Base-by-base conservation (phyloP, 2,329 filamentous ascomycete species). In the Monosporascus cannonballus region DNA sequence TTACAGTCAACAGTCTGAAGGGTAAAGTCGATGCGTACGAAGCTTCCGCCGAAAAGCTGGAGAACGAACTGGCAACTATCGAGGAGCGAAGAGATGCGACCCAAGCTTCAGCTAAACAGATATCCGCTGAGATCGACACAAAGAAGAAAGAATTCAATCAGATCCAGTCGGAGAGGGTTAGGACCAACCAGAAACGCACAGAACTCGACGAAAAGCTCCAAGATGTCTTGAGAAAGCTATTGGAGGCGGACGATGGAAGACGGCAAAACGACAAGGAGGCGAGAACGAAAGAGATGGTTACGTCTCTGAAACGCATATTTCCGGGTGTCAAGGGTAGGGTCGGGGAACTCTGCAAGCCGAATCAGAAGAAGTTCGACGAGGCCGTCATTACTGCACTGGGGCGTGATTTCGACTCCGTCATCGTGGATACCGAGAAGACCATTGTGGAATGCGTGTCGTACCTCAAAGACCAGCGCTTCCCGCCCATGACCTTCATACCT, bases 351-450 rank as follows among this genome's bases (percentile, higher is more conserved):
- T 96, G 94, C 74, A 92, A 90, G 59, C 93, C 94, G 1, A 97
- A 96, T 71, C 90, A 96, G 73, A 96, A 96, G 73, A 97, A 96
- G 69, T 99, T 86, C 64, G 89, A 94, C 58, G 90, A 94, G 60
- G 94, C 94, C 46, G 89, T 99, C 57, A 90, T 90, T 62, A 95
- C 90, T 22, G 91, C 96, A 6, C 81, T 99, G 4, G 94, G 94
- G 49, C 85, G 90, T 51, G 89, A 97, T 65, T 96, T 96, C 67
- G 93, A 99, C 68, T 89, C 92, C 0, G 87, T 99, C 44, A 85
- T 99, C 48, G 93, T 97, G 9, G 94, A 99, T 63, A 93, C 90
- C 2, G 91, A 97, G 70, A 96, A 94, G 73, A 94, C 89, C 1
- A 94, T 90, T 27, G 86, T 91, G 54, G 91, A 96, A 62, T 99